Base-by-base conservation (phyloP, 176 grass and related monocot genomes). In the Lolium rigidum region DNA sequence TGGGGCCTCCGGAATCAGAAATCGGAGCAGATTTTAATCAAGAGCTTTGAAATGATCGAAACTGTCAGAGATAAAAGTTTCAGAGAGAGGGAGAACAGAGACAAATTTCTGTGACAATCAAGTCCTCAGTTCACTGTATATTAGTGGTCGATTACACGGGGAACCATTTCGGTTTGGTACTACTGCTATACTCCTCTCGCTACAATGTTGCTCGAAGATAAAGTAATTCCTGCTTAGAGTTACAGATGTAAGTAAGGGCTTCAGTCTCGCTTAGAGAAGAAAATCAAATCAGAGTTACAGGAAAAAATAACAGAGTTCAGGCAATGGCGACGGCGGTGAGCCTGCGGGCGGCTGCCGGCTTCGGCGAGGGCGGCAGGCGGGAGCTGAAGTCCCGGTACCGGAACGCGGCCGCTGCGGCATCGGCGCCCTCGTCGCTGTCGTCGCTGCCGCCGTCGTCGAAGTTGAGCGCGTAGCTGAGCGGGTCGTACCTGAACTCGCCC, bases 381-480 rank as follows among this genome's bases (percentile, higher is more conserved):
- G 91, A 78, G 47, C 52, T 88, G 88, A 95, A 95, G 74, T 90
- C 88, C 49, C 31, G 68, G 87, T 84, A 82, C 61, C 88, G 80
- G 79, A 91, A 93, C 21, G 68, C 37, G 26, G 26, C 26, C 14
- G 82, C 71, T 6, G 39, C 82, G 17, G 56, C 67, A 46, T 31
- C 79, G 2, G n/a, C 74, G 20, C 58, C 86, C n/a, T 17, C 86
- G 16, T 59, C 87, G 17, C 7, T 65, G 7, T 41, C 80, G 7
- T 86, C 73, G 72, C 83, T 84, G 24, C 82, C 79, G 20, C 95
- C 93, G n/a, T 91, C 87, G 61, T 98, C 95, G 76, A 98, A 98
- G 88, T 98, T 98, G 61, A 90, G 93, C 54, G 95, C 90, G 79
- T 98, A 98, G 88, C 95, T 95, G 70, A 93, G 88, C 82, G 95